Base-by-base conservation (phyloP, 2,329 filamentous ascomycete species). In the Zymoseptoria tritici region DNA sequence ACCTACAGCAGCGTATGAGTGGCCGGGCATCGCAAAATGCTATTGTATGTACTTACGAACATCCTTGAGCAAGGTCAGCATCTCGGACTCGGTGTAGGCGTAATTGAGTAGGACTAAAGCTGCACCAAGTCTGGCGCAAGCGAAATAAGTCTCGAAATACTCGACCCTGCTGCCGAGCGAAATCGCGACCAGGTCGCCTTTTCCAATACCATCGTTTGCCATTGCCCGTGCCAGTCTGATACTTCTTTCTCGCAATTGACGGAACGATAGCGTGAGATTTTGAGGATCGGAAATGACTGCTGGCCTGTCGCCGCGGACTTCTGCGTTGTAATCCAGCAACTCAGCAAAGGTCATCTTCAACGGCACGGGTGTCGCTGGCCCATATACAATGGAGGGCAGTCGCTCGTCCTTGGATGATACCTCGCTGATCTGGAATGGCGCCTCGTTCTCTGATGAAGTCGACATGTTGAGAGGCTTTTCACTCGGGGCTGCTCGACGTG, bases 61-160 rank as follows among this genome's bases (percentile, higher is more conserved):
- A 66, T 88, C 87, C 57, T 81, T 80, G 26, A 90, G 73, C n/a
- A 85, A 85, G 68, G 88, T 86, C 71, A 83, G 79, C 51, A 86
- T 83, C 74, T 90, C 87, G 1, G 82, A 83, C 4, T 85, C 79
- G 1, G 86, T 89, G 69, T 90, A 90, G 0, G 87, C 89, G 74
- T 89, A 90, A 75, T 90, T 90, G 62, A 90, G 75, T 59, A 90
- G 87, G 31, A 90, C 86, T 55, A 90, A 74, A 49, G 68, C 65
- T 46, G 68, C 67, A n/a, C 68, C 68, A 16, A 69, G 57, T 21
- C 62, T 57, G 0, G 70, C 71, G 19, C 69, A 73, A 20, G 68
- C 75, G 8, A 76, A 68, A 60, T 70, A 71, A 1, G 67, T 68
- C 57, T 71, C 70, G 54, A 71, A 65, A 49, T 71, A 71, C 49